A percentile compares a stretch with the other conserved stretches of the same genome.
These are phyloP conservation scores for Galeopsis tetrahit DNA, from an alignment of 257 asterid genomes.

Conservation along the genomic window DNA sequence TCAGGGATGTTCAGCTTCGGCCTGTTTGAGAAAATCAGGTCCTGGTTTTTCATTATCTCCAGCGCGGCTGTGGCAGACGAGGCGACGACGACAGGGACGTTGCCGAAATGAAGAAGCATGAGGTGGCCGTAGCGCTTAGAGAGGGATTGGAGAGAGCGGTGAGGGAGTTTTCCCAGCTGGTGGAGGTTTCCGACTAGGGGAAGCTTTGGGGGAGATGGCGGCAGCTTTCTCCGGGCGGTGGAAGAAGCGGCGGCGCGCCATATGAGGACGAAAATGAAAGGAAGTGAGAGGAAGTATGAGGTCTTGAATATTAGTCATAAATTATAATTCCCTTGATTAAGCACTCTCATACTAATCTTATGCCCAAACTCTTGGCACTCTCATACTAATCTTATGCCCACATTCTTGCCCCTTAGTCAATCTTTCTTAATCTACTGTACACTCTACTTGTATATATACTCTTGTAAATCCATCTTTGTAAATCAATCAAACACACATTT, in stretches of 20 bases:
- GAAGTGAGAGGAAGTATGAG: not conserved
- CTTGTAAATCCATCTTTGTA: too few relatives aligned
- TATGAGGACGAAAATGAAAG: not conserved
- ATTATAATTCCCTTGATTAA: too few relatives aligned
- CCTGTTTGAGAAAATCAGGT: conserved; percentile 42
- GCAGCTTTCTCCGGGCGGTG: not conserved
- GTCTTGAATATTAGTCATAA: not conserved
- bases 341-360: too few relatives aligned
- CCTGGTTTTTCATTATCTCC: conserved; percentile 49
- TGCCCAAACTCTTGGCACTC: too few relatives aligned
- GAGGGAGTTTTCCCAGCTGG: not conserved
- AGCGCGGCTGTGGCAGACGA: conserved; percentile 46
- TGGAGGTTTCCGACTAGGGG: not conserved
- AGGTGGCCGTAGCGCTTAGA: conserved; percentile 44
- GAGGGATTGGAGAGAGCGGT: conserved; percentile 35
- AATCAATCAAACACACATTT: too few relatives aligned
- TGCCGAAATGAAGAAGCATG: conserved; percentile 53
- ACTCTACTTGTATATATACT: too few relatives aligned
- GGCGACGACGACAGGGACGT: conserved; percentile 40
- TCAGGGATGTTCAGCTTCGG: conserved; percentile 36
- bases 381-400: too few relatives aligned
- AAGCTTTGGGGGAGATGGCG: not conserved
- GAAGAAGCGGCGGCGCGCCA: not conserved
- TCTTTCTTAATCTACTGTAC: too few relatives aligned
- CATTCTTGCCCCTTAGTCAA: too few relatives aligned